Base-by-base conservation (phyloP, 371 early-diverging fungal species). In the Rhizopus microsporus region DNA sequence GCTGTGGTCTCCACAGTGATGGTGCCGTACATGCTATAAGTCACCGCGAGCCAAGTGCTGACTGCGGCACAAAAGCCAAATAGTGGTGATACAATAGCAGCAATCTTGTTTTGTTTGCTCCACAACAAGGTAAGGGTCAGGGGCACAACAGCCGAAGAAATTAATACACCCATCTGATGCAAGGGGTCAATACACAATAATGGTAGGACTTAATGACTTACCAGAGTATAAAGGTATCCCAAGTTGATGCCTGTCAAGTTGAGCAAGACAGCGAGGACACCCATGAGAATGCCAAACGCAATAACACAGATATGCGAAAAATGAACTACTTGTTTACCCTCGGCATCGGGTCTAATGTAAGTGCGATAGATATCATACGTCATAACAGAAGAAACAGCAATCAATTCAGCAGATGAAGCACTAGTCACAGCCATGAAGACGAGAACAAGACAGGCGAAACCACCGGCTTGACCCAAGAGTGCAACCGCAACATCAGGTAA, bases 341-440 rank as follows among this genome's bases (percentile, higher is more conserved):
- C 71, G 6, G 88, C 88, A n/a, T 65, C 51, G 15, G 88, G 86
- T 33, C 84, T 74, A 51, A 88, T 78, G 57, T 88, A 88, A 9
- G 88, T 73, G 48, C 84, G 78, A 59, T 84, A 88, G 29, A 88
- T 66, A 60, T 88, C 88, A 64, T 86, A 88, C 4, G 88, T 88
- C 34, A 78, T 55, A 15, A 88, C 81, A 8, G 88, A 87, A 37
- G 84, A 78, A 9, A 88, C 88, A 10, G 88, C 88, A 64, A 87
- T 87, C 54, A 88, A 53, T 54, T 88, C 88, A 4, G 87, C 88
- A 49, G 87, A 86, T 7, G 87, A 67, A 13, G 88, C 86, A 35
- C 69, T 75, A 1, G 89, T 88, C 17, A 87, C 89, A 32, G 88
- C 87, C 83, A 88, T 87, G 55, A 88, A 88, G 2, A 88, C 85